phyloP scores from a whole-genome alignment of 148 eudicot species.

The Rhododendron ovatum region DNA sequence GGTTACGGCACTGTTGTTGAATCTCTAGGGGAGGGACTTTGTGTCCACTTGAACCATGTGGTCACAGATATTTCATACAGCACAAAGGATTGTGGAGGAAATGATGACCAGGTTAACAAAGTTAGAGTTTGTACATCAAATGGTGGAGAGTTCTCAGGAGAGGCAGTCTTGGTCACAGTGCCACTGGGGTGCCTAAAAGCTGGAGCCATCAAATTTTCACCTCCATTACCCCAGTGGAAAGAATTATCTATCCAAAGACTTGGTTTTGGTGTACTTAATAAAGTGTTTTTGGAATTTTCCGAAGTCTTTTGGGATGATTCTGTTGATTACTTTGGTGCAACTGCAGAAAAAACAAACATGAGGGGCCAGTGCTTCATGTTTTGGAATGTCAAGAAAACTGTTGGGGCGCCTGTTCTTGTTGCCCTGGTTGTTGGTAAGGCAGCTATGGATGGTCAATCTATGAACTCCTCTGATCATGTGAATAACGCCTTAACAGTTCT shows the following conservation, averaged over 20 bases:
- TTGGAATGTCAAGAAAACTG: constrained; percentile 95
- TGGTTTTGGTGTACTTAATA: constrained; percentile 96
- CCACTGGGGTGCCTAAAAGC: constrained; percentile 96
- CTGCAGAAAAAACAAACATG: constrained; percentile 69
- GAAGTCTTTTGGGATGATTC: constrained; percentile 94
- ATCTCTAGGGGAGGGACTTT: constrained; percentile 71
- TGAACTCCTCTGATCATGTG: constrained; percentile 67
- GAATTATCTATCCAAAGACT: constrained; percentile 76
- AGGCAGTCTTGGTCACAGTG: constrained; percentile 83
- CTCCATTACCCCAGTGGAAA: constrained; percentile 92
- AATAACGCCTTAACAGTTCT: constrained; percentile 74
- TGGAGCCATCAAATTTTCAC: constrained; percentile 68
- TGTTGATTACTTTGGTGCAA: constrained; percentile 98
- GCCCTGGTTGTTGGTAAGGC: constrained; percentile 98
- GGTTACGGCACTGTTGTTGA: constrained; percentile 91
- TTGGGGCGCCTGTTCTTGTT: constrained; percentile 92
- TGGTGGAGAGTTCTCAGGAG: constrained; percentile 66
- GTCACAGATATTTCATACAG: constrained; percentile 63
- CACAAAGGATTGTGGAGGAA: constrained; percentile 19
- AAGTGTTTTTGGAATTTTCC: constrained; percentile 85
- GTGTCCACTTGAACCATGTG: constrained; percentile 69
- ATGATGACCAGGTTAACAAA: constrained; percentile 30
- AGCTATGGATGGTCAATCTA: constrained; percentile 71
- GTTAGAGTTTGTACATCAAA: constrained; percentile 73
- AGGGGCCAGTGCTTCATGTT: constrained; percentile 98